Evolutionary conservation across 495 filamentous ascomycete species (phyloP), one percentile per base, ranked within the genome.

Genomic region (Podospora pseudopauciseta): DNA sequence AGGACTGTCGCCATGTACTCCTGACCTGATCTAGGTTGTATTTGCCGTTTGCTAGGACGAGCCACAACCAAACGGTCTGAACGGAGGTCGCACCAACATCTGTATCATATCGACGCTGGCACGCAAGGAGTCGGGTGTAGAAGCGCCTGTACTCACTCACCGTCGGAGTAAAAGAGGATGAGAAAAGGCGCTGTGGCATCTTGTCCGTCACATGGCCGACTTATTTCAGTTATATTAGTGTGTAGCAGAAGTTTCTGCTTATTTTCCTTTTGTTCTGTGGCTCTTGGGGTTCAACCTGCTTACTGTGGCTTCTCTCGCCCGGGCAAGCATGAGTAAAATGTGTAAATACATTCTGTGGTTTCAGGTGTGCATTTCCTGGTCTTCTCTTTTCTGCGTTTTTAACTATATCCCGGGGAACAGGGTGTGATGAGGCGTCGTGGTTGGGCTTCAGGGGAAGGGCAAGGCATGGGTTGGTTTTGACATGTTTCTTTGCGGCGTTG

Each of bases 1-100:
- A 16, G 9, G 39, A 5, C 13, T 49, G 39, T 49, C 39, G 39
- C 39, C 39, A 49, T 49, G 39, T 49, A 49, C 39, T 49, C 34
- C 18, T 58, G 61, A 28, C 60, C 60, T 9, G 27, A n/a, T 18
- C 9, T 6, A 20, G 20, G 34, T 64, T 44, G 44, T 56, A 20
- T 26, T 54, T 54, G 63, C 63, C 34, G 34, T 54, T 56, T 54
- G 18, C 44, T 64, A 54, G 32, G 27, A 55, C 63, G 34, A 54
- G 63, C 27, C 59, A 28, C 23, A 64, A 34, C 32, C 11, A 34
- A 11, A 16, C n/a, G 39, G 39, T 49, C 39, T 13, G 39, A 49
- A 49, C 5, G 58, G 58, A 28, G 30, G 19, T 27, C 23, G 39
- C 39, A 16, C 39, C 39, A 49, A 49, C 39, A 49, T 16, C 7